phyloP scores from a whole-genome alignment of 2,329 filamentous ascomycete species.

The Biscogniauxia marginata region DNA sequence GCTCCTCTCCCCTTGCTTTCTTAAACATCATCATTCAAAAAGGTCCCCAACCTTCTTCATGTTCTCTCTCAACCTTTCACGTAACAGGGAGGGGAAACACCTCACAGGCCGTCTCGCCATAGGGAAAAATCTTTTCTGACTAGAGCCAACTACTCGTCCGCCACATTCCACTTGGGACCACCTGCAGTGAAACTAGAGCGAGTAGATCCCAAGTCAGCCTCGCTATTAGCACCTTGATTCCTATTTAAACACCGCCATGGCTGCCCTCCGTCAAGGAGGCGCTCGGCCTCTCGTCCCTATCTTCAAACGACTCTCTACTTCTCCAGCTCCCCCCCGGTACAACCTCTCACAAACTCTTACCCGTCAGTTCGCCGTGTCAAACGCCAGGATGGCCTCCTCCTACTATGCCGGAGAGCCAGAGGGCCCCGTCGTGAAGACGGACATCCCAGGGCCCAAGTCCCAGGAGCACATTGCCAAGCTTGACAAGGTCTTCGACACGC shows the following conservation, averaged over 20 bases:
- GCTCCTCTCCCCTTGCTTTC: neutral
- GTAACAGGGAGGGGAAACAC: neutral
- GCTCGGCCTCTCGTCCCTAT: conserved; percentile 24
- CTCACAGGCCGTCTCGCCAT: neutral
- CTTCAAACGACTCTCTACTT: conserved; percentile 14
- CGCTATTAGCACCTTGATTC: neutral
- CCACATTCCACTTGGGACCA: neutral
- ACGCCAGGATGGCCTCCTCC: conserved; percentile 28
- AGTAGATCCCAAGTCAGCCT: neutral
- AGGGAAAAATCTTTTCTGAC: neutral
- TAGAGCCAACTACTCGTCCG: neutral
- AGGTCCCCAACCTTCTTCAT: neutral
- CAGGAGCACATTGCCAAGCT: conserved; percentile 68
- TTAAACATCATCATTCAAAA: neutral
- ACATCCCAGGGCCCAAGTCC: conserved; percentile 75
- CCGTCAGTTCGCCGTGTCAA: conserved; percentile 16
- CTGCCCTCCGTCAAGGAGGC: conserved; percentile 28
- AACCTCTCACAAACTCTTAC: conserved; percentile 12
- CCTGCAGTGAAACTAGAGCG: neutral
- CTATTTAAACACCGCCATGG: conserved; percentile 18
- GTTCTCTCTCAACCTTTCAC: neutral
- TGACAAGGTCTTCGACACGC: conserved; percentile 78
- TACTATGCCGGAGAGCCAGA: conserved; percentile 47
- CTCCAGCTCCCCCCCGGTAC: conserved; percentile 14
- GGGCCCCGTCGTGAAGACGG: conserved; percentile 52